A percentile compares a stretch with the other conserved stretches of the same genome.
These are phyloP conservation scores for Fusarium ramigenum DNA, from an alignment of 2,329 filamentous ascomycete genomes.

Conservation along the genomic window DNA sequence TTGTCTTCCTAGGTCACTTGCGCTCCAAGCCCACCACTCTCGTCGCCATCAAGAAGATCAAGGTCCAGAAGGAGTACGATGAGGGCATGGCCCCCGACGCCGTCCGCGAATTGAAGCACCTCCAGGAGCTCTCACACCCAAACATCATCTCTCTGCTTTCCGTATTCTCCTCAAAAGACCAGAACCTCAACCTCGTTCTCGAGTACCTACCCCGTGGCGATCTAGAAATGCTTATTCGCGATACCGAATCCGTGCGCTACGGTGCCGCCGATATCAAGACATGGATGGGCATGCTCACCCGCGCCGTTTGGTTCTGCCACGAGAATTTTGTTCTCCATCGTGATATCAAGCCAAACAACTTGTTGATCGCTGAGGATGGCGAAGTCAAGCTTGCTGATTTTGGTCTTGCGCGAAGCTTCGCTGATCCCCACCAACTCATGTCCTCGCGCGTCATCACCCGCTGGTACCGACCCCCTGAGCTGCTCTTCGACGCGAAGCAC, in stretches of 20 bases:
- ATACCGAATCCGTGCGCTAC: slow-evolving; percentile 80
- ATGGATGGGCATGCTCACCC: slow-evolving; percentile 97
- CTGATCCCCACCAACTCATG: slow-evolving; percentile 89
- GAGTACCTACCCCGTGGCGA: slow-evolving; percentile 95
- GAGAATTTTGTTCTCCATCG: slow-evolving; percentile 93
- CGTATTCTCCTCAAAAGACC: slow-evolving; percentile 95
- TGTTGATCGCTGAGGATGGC: slow-evolving; percentile 91
- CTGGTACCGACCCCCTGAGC: slow-evolving; percentile 94
- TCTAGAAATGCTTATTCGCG: slow-evolving; percentile 92
- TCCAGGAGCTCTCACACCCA: slow-evolving; percentile 92
- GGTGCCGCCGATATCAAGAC: slow-evolving; percentile 92
- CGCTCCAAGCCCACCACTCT: slow-evolving; percentile 74
- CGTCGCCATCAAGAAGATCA: slow-evolving; percentile 95
- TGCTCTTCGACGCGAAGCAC: slow-evolving; percentile 88
- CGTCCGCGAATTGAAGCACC: slow-evolving; percentile 92
- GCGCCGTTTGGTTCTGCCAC: slow-evolving; percentile 96
- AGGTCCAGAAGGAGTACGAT: slow-evolving; percentile 83
- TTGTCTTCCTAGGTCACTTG: slow-evolving; percentile 90
- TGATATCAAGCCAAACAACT: slow-evolving; percentile 99
- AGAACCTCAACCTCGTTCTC: slow-evolving; percentile 95
- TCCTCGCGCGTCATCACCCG: slow-evolving; percentile 94
- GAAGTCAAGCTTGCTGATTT: slow-evolving; percentile 98
- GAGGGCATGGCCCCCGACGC: slow-evolving; percentile 95
- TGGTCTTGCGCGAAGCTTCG: slow-evolving; percentile 88
- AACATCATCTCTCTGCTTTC: slow-evolving; percentile 94